Conservation (phyloP, 2,329 filamentous ascomycete genomes). For the Phyllosticta citribraziliensis region DNA sequence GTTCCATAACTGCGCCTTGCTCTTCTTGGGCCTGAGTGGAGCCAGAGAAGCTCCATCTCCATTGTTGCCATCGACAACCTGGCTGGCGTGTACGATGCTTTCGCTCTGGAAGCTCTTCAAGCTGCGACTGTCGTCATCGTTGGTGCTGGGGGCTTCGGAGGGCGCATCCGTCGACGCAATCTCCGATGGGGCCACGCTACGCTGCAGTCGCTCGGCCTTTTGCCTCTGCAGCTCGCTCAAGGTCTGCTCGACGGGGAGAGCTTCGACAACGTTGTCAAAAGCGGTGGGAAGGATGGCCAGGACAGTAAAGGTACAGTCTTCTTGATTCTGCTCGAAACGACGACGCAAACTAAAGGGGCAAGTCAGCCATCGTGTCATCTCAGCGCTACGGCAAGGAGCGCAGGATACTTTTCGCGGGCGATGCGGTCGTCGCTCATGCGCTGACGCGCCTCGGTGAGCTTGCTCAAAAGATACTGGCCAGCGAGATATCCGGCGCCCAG, state of each 20-base stretch:
- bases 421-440: constrained; percentile 95
- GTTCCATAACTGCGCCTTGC: constrained; percentile 92
- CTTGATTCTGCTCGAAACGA: constrained; percentile 97
- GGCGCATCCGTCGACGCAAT: constrained; percentile 43
- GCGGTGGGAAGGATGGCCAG: constrained; percentile 90
- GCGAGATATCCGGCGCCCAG: constrained; percentile 85
- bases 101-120: constrained; percentile 68
- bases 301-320: constrained; percentile 96
- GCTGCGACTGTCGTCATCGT: constrained; percentile 73
- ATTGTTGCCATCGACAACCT: constrained; percentile 49
- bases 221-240: constrained; percentile 91
- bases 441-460: constrained; percentile 87
- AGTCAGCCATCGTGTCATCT: constrained; percentile 11
- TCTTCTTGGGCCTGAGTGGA: constrained; percentile 54
- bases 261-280: constrained; percentile 77
- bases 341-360: constrained; percentile 61
- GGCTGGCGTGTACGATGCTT: constrained; percentile 74
- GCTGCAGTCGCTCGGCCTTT: constrained; percentile 63
- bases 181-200: constrained; percentile 48
- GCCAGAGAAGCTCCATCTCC: constrained; percentile 21
- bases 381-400: not conserved
- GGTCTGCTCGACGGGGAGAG: constrained; percentile 83
- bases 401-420: constrained; percentile 81
- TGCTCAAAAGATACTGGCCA: constrained; percentile 83
- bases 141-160: constrained; percentile 13